Evolutionary conservation across 208 protist genomes (phyloP).

Genomic region (Lotmaria passim): DNA sequence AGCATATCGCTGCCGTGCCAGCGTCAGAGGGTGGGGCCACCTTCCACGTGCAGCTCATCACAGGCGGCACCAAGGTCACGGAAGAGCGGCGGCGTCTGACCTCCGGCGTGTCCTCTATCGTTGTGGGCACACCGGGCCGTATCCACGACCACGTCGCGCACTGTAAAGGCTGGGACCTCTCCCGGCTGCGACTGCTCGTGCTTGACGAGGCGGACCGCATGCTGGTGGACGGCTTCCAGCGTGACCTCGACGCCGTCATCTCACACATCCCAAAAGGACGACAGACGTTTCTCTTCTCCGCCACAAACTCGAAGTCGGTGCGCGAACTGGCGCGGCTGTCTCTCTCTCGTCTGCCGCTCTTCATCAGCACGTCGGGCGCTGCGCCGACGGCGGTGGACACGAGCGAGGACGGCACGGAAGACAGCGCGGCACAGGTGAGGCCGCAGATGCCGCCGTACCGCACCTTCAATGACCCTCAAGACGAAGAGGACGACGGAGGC

Average conservation of each 20-base stretch:
- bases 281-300: constrained; percentile 98
- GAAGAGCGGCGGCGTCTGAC: constrained; percentile 74
- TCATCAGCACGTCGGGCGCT: constrained; percentile 75
- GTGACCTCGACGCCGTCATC: constrained; percentile 96
- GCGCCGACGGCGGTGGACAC: constrained; percentile 54
- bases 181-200: constrained; percentile 95
- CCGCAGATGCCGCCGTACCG: constrained; percentile 56
- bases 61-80: constrained; percentile 84
- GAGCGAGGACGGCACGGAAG: constrained; percentile 18
- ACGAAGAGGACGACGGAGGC: constrained; percentile 23
- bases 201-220: constrained; percentile 99
- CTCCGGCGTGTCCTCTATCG: constrained; percentile 64
- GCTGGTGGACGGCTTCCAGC: constrained; percentile 99
- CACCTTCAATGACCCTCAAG: constrained; percentile 34
- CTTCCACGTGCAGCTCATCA: constrained; percentile 89
- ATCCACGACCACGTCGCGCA: constrained; percentile 89
- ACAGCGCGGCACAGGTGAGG: background rate
- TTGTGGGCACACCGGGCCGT: constrained; percentile 89
- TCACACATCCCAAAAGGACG: constrained; percentile 84
- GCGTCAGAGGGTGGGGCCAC: constrained; percentile 11
- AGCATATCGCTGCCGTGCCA: constrained; percentile 52
- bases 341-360: constrained; percentile 92
- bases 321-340: constrained; percentile 91
- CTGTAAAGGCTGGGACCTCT: constrained; percentile 81
- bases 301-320: constrained; percentile 95